Evolutionary conservation across 2,329 filamentous ascomycete genomes (phyloP).

Genomic region (Orbilia blumenaviensis): DNA sequence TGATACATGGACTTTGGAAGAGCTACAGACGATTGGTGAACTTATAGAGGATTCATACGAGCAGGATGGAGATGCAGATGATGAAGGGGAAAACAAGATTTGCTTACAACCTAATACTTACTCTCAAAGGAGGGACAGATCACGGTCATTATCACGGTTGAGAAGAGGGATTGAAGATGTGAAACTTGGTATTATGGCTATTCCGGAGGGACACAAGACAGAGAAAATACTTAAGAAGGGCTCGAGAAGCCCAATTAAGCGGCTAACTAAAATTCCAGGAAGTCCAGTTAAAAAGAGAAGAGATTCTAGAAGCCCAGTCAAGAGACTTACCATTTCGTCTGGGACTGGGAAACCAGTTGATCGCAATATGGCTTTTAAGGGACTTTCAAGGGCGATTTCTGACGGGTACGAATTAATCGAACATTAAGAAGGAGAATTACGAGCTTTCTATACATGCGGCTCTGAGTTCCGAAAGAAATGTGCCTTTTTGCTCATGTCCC

Average conservation of each 20-base stretch:
- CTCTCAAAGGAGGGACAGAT: neutral
- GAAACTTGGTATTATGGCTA: neutral
- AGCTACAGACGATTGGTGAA: neutral
- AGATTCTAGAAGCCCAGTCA: neutral
- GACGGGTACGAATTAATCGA: neutral
- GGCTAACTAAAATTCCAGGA: neutral
- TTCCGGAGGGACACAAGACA: neutral
- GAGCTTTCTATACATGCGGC: no score
- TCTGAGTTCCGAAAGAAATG: no score
- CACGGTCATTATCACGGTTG: neutral
- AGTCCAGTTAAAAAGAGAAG: neutral
- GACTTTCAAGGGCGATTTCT: neutral
- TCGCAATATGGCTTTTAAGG: neutral
- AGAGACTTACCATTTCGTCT: neutral
- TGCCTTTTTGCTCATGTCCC: no score
- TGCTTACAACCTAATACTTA: neutral
- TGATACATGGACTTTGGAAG: neutral
- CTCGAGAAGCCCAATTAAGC: neutral
- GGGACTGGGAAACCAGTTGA: neutral
- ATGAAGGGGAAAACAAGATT: neutral
- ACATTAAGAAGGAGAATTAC: no score
- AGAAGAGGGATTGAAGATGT: neutral
- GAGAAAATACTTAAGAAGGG: neutral
- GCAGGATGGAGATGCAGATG: neutral
- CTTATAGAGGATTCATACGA: neutral